A percentile compares a stretch with the other conserved stretches of the same genome.
These are phyloP conservation scores for Pseudotulostoma volvatum DNA, from an alignment of 495 filamentous ascomycete genomes.

Conservation along the genomic window DNA sequence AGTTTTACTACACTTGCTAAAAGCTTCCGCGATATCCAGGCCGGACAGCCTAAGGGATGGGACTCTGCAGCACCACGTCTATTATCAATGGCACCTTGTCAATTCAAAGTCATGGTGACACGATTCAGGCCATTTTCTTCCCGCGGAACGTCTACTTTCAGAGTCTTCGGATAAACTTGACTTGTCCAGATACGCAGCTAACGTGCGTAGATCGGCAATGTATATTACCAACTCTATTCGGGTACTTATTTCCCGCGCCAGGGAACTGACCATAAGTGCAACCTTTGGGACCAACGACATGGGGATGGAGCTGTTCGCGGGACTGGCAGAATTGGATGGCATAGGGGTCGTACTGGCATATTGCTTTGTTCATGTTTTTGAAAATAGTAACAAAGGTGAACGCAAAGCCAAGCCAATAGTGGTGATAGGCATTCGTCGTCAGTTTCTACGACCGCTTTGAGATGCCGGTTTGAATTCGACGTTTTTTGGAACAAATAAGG, in stretches of 20 bases:
- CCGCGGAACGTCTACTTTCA: neutral
- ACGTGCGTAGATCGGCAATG: conserved; percentile 1
- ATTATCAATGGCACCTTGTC: conserved; percentile 4
- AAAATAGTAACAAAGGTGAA: neutral
- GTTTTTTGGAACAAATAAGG: neutral
- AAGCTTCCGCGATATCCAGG: conserved; percentile 1
- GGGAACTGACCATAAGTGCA: conserved; percentile 1
- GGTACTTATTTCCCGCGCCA: neutral
- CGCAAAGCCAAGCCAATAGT: neutral
- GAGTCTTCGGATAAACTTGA: neutral
- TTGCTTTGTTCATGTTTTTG: neutral
- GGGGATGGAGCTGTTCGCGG: conserved; percentile 3
- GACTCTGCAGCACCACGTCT: conserved; percentile 1
- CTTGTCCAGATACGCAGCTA: neutral
- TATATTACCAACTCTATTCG: conserved; percentile 1
- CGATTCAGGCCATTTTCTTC: conserved; percentile 1
- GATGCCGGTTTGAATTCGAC: neutral
- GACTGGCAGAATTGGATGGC: conserved; percentile 1
- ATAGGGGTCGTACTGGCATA: neutral
- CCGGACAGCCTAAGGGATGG: neutral
- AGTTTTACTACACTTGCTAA: neutral
- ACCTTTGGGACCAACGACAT: conserved; percentile 2
- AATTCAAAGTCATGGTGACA: conserved; percentile 2
- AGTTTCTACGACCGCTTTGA: neutral
- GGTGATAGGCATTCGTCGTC: neutral